Evolutionary conservation across 1,139 yeast genomes (phyloP).

Genomic region (Zygoascus meyerae): DNA sequence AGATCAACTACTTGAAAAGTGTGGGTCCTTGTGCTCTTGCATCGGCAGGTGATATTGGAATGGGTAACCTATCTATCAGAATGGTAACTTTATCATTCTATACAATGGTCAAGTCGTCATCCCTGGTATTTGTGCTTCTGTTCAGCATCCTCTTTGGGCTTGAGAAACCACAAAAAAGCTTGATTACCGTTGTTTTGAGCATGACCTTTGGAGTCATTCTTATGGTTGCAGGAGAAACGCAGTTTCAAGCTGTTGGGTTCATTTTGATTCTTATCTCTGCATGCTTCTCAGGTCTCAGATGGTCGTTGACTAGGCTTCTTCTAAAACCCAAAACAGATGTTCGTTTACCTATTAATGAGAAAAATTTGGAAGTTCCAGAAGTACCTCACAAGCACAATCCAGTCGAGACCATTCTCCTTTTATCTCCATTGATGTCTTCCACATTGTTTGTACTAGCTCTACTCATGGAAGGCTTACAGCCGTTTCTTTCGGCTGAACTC

Average conservation of each 20-base stretch:
- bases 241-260: slow-evolving; percentile 50
- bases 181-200: slow-evolving; percentile 60
- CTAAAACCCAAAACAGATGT: slow-evolving; percentile 15
- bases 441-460: slow-evolving; percentile 57
- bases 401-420: slow-evolving; percentile 70
- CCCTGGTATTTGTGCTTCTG: slow-evolving; percentile 77
- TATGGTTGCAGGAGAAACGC: slow-evolving; percentile 65
- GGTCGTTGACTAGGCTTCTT: slow-evolving; percentile 89
- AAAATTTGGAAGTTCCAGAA: background rate
- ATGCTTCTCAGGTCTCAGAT: slow-evolving; percentile 79
- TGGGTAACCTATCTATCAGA: slow-evolving; percentile 77
- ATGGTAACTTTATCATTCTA: slow-evolving; percentile 77
- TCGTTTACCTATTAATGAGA: background rate
- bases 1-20: slow-evolving; percentile 33
- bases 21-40: slow-evolving; percentile 84
- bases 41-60: slow-evolving; percentile 89
- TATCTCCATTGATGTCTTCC: slow-evolving; percentile 78
- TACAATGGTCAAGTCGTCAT: slow-evolving; percentile 88
- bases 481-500: slow-evolving; percentile 48
- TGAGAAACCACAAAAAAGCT: slow-evolving; percentile 62
- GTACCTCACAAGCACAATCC: slow-evolving; percentile 45
- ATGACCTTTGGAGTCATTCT: slow-evolving; percentile 80
- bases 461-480: slow-evolving; percentile 56
- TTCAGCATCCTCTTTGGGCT: slow-evolving; percentile 78
- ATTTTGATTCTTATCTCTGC: slow-evolving; percentile 70